Evolutionary conservation across 108 stramenopile species (phyloP).

Genomic region (Skeletonema potamos): DNA sequence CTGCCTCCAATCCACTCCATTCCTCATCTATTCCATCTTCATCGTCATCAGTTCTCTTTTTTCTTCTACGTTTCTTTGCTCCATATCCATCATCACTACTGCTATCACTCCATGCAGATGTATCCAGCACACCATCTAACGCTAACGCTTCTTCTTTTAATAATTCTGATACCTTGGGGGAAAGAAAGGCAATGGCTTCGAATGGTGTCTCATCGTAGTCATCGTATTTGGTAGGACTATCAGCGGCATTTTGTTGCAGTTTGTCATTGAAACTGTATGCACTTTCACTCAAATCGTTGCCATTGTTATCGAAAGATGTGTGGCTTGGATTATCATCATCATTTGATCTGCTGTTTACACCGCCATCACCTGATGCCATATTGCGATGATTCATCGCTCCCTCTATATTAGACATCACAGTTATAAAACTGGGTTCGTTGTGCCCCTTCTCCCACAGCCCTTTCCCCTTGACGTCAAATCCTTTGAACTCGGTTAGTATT

Average conservation of each 20-base stretch:
- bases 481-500: constrained; percentile 3
- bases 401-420: not conserved
- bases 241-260: not conserved
- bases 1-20: constrained; percentile 29
- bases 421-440: not conserved
- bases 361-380: not conserved
- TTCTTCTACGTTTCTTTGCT: not conserved
- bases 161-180: constrained; percentile 50
- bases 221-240: not conserved
- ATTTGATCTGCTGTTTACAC: not conserved
- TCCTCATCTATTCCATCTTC: constrained; percentile 39
- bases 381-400: constrained; percentile 6
- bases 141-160: constrained; percentile 45
- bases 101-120: constrained; percentile 7
- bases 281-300: not conserved
- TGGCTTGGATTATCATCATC: too few relatives aligned
- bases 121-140: constrained; percentile 29
- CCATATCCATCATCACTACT: constrained; percentile 6
- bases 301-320: not conserved
- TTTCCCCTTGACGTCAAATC: not conserved
- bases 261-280: not conserved
- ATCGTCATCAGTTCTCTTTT: constrained; percentile 17
- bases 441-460: not conserved
- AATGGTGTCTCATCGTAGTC: constrained; percentile 28
- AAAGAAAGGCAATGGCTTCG: constrained; percentile 30